Evolutionary conservation across 495 filamentous ascomycete genomes (phyloP), one percentile per base, ranked within the genome.

Genomic region (Pseudevernia furfuracea): DNA sequence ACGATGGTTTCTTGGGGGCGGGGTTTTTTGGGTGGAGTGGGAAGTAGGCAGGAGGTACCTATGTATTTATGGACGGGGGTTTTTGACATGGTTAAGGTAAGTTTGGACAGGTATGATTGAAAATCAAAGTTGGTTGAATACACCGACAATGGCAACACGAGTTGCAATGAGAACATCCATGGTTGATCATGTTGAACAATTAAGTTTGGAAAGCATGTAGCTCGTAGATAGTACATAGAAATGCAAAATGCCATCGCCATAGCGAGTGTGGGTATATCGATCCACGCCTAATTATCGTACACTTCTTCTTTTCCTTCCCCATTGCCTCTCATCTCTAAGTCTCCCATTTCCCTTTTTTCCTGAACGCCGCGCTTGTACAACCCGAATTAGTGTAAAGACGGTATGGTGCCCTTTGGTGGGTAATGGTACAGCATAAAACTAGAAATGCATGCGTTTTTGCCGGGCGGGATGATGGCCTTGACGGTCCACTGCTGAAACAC

Each of bases 201-300:
- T 23, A 46, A 8, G 43, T 46, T 46, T 25, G 9, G 25, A 49
- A 25, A 25, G 46, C 10, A 14, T 25, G 1, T 32, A 25, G 46
- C 10, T 25, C 25, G 1, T 32, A 30, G 6, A 19, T 53, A 8
- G 1, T 30, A 32, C 23, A 17, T 32, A 19, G 3, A 53, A 15
- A 32, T 32, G 28, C 15, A 53, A 8, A 62, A 62, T 34, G 49
- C 36, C 60, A 64, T 64, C 62, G 62, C 62, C 41, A 64, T 63
- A 70, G 68, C 68, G 68, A 70, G 66, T 56, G 68, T 70, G 68
- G 68, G 68, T 70, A 70, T 70, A 67, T 34, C 46, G 9, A 38
- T 23, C n/a, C 23, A 19, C 19, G 17, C 10, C 11, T 56, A 8
- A 3, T 15, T 28, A 66, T 52, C 30, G 37, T 66, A 66, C 66